Evolutionary conservation across 257 asterid genomes (phyloP), one percentile per base, ranked within the genome.

Genomic region (Sherardia arvensis): DNA sequence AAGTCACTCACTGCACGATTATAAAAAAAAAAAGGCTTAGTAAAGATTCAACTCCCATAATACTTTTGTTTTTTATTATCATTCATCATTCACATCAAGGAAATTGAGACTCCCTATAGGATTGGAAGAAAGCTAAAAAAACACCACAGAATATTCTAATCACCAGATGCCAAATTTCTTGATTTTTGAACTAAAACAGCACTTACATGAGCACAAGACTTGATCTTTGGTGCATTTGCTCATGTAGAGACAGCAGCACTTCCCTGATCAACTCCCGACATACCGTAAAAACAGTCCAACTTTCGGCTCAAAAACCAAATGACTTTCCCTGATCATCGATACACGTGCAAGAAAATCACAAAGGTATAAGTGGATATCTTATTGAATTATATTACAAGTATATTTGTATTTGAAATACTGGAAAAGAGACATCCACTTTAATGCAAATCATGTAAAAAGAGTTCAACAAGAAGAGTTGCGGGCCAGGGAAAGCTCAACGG

Each of bases 311-410:
- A 45, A 45, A 29, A 7, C 51, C 53, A 12, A 30, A 21, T 14
- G 43, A 20, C 30, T 53, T n/a, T 49, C 32, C 74, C 69, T 69
- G 74, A 18, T 59, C 38, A 10, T 34, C 30, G 30, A 30, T 47
- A 11, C 3, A 51, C 9, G 21, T 27, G 53, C 34, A 32, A 36
- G 21, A 43, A 54, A 20, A 28, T 51, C n/a, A 17, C 27, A 53
- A 25, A 28, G 4, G 3, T 51, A 27, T 49, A 51, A 8, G 55
- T 68, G 33, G n/a, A 34, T 3, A 18, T 15, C n/a, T 11, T 26
- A 43, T 10, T 40, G 5, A 22, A 8, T 7, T 26, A 9, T 7
- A 23, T 17, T 23, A 38, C 6, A 14, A 18, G 34, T 30, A 29
- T 36, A 21, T 61, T 61, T 34, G 54, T 28, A 45, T 23, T 22